Percentiles rank a stretch among this genome's conserved stretches.
These are phyloP conservation scores for Hibiscus mutabilis DNA, from an alignment of 345 rosid genomes.

Conservation along the genomic window DNA sequence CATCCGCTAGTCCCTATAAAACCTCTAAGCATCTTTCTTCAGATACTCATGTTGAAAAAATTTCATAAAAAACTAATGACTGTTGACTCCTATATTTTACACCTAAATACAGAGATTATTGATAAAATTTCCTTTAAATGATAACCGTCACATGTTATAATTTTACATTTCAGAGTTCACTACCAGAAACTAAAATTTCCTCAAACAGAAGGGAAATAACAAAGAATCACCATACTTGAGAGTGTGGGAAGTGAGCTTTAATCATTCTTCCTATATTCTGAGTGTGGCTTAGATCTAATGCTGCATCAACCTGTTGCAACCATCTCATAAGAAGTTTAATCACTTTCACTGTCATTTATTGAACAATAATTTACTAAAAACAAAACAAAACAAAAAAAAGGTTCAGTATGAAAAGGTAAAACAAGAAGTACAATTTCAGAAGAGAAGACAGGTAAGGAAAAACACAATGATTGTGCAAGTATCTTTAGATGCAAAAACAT, in stretches of 20 bases:
- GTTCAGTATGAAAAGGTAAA: background rate
- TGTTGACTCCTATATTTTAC: too few species aligned
- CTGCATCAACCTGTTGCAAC: conserved; percentile 64
- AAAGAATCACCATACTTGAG: conserved; percentile 49
- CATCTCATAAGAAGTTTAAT: conserved; percentile 1
- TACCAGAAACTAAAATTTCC: background rate
- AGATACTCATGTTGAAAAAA: background rate
- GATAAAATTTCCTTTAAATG: background rate
- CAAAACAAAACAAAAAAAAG: background rate
- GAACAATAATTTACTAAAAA: background rate
- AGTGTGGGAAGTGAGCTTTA: conserved; percentile 34
- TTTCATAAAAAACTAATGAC: background rate
- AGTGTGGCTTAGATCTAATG: conserved; percentile 91
- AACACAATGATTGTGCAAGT: background rate
- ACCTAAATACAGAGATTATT: too few species aligned
- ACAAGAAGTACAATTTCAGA: background rate
- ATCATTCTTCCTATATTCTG: conserved; percentile 95
- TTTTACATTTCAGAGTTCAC: background rate
- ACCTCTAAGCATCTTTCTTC: background rate
- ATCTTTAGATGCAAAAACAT: background rate
- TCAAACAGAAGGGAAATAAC: background rate
- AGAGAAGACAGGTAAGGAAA: background rate
- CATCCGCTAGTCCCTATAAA: background rate
- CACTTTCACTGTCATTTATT: conserved; percentile 8
- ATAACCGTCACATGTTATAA: background rate